Conservation (phyloP, 2,329 filamentous ascomycete genomes). For the Colletotrichum limetticola region DNA sequence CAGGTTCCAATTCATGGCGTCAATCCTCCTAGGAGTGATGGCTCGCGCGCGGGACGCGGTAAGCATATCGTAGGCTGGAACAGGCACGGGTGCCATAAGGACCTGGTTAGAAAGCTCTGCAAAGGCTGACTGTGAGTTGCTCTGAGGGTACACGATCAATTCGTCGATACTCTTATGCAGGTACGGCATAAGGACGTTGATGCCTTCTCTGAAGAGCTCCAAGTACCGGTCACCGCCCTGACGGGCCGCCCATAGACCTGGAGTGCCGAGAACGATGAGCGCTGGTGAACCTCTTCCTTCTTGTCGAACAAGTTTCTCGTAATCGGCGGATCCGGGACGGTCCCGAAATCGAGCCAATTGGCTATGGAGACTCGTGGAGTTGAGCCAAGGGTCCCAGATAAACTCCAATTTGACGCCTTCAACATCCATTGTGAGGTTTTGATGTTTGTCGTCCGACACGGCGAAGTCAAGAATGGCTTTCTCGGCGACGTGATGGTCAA, state of each 20-base stretch:
- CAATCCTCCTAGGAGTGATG: constrained; percentile 59
- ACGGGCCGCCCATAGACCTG: constrained; percentile 65
- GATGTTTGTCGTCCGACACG: constrained; percentile 24
- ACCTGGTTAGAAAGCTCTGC: constrained; percentile 33
- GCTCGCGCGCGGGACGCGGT: constrained; percentile 51
- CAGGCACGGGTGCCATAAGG: constrained; percentile 54
- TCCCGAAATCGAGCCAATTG: constrained; percentile 32
- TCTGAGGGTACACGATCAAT: constrained; percentile 35
- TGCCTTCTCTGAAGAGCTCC: constrained; percentile 54
- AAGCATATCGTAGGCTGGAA: constrained; percentile 56
- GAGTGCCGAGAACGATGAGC: constrained; percentile 62
- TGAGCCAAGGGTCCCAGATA: constrained; percentile 74
- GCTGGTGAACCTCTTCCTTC: constrained; percentile 45
- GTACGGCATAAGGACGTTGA: constrained; percentile 56
- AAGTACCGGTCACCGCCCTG: constrained; percentile 58
- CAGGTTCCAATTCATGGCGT: constrained; percentile 64
- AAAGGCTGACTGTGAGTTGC: constrained; percentile 14
- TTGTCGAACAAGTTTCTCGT: constrained; percentile 23
- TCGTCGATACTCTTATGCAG: constrained; percentile 40
- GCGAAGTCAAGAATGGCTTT: constrained; percentile 32
- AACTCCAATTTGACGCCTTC: constrained; percentile 42
- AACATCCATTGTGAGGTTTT: constrained; percentile 25
- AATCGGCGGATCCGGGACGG: constrained; percentile 25
- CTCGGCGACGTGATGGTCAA: constrained; percentile 26
- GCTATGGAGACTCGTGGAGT: constrained; percentile 39